phyloP scores from a whole-genome alignment of 148 eudicot species.

The Rhododendron mucronatum region DNA sequence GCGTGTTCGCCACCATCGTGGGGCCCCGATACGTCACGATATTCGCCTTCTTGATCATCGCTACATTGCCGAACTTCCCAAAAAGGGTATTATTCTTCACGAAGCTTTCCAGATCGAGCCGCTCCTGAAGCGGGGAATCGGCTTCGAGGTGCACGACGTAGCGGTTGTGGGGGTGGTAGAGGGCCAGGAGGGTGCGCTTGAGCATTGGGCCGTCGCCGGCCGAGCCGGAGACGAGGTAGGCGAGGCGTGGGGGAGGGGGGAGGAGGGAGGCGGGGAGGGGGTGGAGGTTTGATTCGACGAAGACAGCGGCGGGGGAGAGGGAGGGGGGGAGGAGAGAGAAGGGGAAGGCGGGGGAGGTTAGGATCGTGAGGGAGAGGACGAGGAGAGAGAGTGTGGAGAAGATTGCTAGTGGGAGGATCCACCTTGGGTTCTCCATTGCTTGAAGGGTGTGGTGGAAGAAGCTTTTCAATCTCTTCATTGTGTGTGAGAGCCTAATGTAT shows the following conservation, averaged over 20 bases:
- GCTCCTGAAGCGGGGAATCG: constrained; percentile 51
- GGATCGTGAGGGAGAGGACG: constrained; percentile 39
- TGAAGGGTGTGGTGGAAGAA: constrained; percentile 40
- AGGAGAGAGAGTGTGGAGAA: constrained; percentile 32
- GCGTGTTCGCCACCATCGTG: constrained; percentile 90
- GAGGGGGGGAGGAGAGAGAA: constrained; percentile 29
- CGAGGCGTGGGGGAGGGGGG: constrained; percentile 72
- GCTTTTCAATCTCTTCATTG: constrained; percentile 60
- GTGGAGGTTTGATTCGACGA: constrained; percentile 67
- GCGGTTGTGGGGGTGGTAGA: constrained; percentile 71
- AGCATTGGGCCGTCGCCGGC: constrained; percentile 61
- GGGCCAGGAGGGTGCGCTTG: constrained; percentile 52
- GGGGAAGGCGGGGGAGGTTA: constrained; percentile 12
- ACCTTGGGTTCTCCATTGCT: constrained; percentile 34
- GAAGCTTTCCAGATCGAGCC: constrained; percentile 38
- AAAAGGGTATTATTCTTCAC: constrained; percentile 35
- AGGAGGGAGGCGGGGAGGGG: constrained; percentile 36
- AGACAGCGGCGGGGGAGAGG: constrained; percentile 37
- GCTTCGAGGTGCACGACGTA: constrained; percentile 82
- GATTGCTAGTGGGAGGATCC: constrained; percentile 72
- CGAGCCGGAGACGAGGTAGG: constrained; percentile 81
- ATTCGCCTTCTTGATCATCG: constrained; percentile 83
- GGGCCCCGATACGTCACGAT: constrained; percentile 81
- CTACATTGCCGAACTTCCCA: constrained; percentile 50
- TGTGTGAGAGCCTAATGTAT: background rate